A percentile compares a stretch with the other conserved stretches of the same genome.
Evolutionary conservation across 257 asterid genomes (phyloP).

Genomic region (Ophiorrhiza pumila): DNA sequence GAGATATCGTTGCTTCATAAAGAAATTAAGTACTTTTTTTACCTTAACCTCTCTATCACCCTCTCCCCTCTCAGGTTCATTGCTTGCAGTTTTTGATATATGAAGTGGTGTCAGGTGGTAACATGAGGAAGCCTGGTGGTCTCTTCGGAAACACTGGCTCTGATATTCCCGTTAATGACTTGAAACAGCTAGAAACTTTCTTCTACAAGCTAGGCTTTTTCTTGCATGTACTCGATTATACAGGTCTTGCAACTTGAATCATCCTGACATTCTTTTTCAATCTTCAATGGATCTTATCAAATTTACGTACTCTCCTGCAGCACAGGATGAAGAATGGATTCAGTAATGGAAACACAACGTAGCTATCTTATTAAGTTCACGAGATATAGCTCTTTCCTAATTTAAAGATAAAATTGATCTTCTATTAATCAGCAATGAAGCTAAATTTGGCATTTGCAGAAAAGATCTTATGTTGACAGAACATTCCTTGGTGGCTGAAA

Average conservation of each 20-base stretch:
- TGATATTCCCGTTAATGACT: slow-evolving; percentile 87
- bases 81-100: slow-evolving; percentile 97
- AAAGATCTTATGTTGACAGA: neutral
- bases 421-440: neutral
- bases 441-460: neutral
- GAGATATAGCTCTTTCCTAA: neutral
- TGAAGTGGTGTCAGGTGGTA: slow-evolving; percentile 98
- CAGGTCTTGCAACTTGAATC: slow-evolving; percentile 44
- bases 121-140: slow-evolving; percentile 97
- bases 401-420: neutral
- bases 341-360: neutral
- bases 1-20: neutral
- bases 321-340: neutral
- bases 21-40: neutral
- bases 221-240: slow-evolving; percentile 85
- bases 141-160: slow-evolving; percentile 94
- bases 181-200: slow-evolving; percentile 92
- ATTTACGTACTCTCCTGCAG: neutral
- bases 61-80: slow-evolving; percentile 60
- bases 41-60: neutral
- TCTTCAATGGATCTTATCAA: neutral
- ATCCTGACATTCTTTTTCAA: neutral
- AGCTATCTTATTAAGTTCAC: neutral
- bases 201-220: slow-evolving; percentile 99
- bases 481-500: neutral